Evolutionary conservation across 805 yeast genomes (phyloP).

Genomic region (Yueomyces sp.): DNA sequence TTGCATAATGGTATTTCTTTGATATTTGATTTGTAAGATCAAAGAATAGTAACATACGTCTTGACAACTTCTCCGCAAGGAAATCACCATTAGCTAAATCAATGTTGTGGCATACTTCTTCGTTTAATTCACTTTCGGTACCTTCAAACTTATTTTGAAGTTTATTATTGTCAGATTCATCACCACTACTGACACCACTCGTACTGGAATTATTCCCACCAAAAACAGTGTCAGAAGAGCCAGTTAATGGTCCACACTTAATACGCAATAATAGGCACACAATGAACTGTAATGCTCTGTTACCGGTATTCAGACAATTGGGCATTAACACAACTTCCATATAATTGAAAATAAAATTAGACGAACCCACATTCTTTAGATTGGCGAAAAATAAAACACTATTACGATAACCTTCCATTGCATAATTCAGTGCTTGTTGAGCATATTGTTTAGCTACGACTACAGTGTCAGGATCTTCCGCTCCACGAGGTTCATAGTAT

Average conservation of each 20-base stretch:
- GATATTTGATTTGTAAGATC: slow-evolving; percentile 34
- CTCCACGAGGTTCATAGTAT: slow-evolving; percentile 30
- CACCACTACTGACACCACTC: slow-evolving; percentile 13
- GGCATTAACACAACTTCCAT: slow-evolving; percentile 37
- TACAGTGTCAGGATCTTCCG: slow-evolving; percentile 24
- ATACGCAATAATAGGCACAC: slow-evolving; percentile 41
- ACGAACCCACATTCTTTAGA: slow-evolving; percentile 21
- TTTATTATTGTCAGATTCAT: slow-evolving; percentile 7
- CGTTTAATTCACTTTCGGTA: slow-evolving; percentile 12
- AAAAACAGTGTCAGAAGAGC: slow-evolving; percentile 19
- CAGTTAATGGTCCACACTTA: slow-evolving; percentile 30
- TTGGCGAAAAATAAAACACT: slow-evolving; percentile 30
- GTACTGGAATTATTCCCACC: slow-evolving; percentile 7
- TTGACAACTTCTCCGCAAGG: slow-evolving; percentile 25
- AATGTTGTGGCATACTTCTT: slow-evolving; percentile 20
- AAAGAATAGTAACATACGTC: slow-evolving; percentile 31
- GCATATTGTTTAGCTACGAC: slow-evolving; percentile 27
- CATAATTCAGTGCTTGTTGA: slow-evolving; percentile 29
- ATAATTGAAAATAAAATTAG: slow-evolving; percentile 21
- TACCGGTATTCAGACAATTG: slow-evolving; percentile 37
- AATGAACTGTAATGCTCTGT: slow-evolving; percentile 43
- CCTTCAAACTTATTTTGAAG: slow-evolving; percentile 5
- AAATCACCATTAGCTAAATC: slow-evolving; percentile 27
- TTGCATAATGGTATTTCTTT: slow-evolving; percentile 49
- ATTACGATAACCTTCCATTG: slow-evolving; percentile 31